phyloP scores from a whole-genome alignment of 2,329 filamentous ascomycete genomes.

The Sclerotinia subarctica region DNA sequence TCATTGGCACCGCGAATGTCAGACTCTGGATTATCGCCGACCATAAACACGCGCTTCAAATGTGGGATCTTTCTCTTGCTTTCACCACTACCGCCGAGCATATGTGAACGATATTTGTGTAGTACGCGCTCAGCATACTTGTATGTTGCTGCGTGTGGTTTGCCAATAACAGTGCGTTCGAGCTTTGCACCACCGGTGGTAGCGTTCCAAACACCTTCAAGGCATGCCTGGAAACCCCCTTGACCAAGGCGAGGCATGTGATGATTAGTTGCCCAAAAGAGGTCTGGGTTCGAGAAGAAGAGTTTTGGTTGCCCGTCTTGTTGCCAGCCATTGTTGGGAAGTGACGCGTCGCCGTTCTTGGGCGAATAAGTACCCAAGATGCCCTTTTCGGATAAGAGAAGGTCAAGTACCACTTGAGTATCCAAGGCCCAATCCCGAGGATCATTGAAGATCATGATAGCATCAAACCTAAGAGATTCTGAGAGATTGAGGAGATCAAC shows the following conservation, averaged over 20 bases:
- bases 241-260: conserved; percentile 85
- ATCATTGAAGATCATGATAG: conserved; percentile 92
- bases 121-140: conserved; percentile 77
- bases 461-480: conserved; percentile 71
- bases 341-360: conserved; percentile 61
- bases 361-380: conserved; percentile 75
- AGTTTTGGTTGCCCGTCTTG: conserved; percentile 75
- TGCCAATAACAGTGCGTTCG: conserved; percentile 70
- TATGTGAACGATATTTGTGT: conserved; percentile 50
- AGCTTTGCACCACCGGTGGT: conserved; percentile 62
- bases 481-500: conserved; percentile 45
- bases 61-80: conserved; percentile 39
- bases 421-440: conserved; percentile 95
- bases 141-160: conserved; percentile 76
- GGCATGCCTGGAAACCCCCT: conserved; percentile 80
- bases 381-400: conserved; percentile 75
- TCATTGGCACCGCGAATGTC: conserved; percentile 86
- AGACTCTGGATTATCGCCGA: conserved; percentile 85
- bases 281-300: conserved; percentile 87
- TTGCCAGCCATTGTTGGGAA: conserved; percentile 77
- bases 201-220: conserved; percentile 75
- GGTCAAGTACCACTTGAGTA: conserved; percentile 76
- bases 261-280: conserved; percentile 84
- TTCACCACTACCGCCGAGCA: conserved; percentile 25
- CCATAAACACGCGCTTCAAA: conserved; percentile 84